Conservation (phyloP, 2,329 filamentous ascomycete species). For the Fusarium sp. region DNA sequence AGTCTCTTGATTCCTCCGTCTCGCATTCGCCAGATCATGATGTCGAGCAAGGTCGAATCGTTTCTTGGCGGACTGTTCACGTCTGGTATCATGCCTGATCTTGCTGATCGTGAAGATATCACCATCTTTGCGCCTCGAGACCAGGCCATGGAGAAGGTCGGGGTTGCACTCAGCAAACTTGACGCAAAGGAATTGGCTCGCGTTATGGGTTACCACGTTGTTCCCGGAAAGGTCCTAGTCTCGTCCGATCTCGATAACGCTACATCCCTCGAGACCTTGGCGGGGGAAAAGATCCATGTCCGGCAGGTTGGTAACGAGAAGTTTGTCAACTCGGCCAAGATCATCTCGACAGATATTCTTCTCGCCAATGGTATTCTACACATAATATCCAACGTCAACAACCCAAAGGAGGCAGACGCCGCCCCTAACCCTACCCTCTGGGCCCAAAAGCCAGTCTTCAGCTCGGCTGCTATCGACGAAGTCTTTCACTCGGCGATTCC, state of each 20-base stretch:
- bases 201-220: slow-evolving; percentile 71
- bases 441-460: slow-evolving; percentile 62
- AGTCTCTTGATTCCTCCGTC: slow-evolving; percentile 60
- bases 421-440: slow-evolving; percentile 50
- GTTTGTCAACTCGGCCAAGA: slow-evolving; percentile 62
- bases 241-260: slow-evolving; percentile 53
- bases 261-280: slow-evolving; percentile 49
- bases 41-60: slow-evolving; percentile 56
- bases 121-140: slow-evolving; percentile 73
- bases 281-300: slow-evolving; percentile 49
- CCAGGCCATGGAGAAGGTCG: slow-evolving; percentile 66
- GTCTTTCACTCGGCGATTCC: slow-evolving; percentile 56
- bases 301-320: slow-evolving; percentile 55
- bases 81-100: slow-evolving; percentile 48
- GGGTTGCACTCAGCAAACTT: slow-evolving; percentile 59
- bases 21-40: slow-evolving; percentile 59
- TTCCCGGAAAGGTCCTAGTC: slow-evolving; percentile 64
- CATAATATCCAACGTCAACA: slow-evolving; percentile 63
- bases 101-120: slow-evolving; percentile 56
- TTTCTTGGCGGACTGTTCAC: slow-evolving; percentile 51
- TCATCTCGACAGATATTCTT: slow-evolving; percentile 62
- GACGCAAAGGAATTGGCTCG: slow-evolving; percentile 56
- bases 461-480: slow-evolving; percentile 56
- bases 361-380: slow-evolving; percentile 67
- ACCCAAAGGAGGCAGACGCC: slow-evolving; percentile 50